Evolutionary conservation across 306 rosid genomes (phyloP).

Genomic region (Lithocarpus polystachyus): DNA sequence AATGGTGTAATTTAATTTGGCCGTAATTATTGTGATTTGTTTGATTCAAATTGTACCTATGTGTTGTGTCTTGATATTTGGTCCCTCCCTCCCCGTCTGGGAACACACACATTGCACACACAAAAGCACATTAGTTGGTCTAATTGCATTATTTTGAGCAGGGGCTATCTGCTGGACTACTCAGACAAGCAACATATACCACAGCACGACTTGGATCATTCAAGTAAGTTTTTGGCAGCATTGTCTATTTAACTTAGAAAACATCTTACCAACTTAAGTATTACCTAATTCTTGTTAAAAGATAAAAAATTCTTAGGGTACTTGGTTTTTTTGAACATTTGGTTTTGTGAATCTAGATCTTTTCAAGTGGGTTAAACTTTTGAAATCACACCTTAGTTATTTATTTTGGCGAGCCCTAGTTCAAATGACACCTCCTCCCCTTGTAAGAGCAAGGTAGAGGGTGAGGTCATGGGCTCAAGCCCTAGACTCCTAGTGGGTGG

Average conservation of each 20-base stretch:
- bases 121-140: neutral
- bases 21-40: neutral
- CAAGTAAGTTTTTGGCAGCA: constrained; percentile 49
- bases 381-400: neutral
- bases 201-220: constrained; percentile 97
- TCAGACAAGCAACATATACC: constrained; percentile 98
- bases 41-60: neutral
- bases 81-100: too few relatives aligned
- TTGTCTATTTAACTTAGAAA: neutral
- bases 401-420: neutral
- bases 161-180: constrained; percentile 97
- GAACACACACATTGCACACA: neutral
- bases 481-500: too few relatives aligned
- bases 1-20: neutral
- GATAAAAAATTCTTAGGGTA: neutral
- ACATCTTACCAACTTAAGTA: too few relatives aligned
- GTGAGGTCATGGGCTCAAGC: too few relatives aligned
- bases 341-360: constrained; percentile 1
- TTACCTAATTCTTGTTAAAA: too few relatives aligned
- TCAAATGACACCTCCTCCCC: too few relatives aligned
- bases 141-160: constrained; percentile 31
- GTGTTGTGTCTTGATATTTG: neutral
- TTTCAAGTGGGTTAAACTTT: neutral
- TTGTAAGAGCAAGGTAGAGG: too few relatives aligned
- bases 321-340: neutral